phyloP scores from a whole-genome alignment of 2,329 filamentous ascomycete species.

The Scedosporium aurantiacum region DNA sequence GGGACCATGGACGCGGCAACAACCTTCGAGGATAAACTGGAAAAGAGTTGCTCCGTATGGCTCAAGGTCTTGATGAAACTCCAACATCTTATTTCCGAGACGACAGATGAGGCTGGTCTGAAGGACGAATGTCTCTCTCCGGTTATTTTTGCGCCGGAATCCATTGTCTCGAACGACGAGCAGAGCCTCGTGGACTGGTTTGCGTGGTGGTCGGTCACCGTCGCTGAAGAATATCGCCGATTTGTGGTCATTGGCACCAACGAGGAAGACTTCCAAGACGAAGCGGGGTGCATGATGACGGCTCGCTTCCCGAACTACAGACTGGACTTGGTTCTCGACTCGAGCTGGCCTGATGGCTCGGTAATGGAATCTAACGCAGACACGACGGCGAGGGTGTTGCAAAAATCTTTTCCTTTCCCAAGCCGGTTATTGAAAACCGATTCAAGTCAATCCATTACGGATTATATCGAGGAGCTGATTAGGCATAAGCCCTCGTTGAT shows the following conservation, averaged over 20 bases:
- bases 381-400: neutral
- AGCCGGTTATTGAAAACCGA: neutral
- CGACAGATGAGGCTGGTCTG: neutral
- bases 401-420: neutral
- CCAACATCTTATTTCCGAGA: neutral
- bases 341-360: conserved; percentile 9
- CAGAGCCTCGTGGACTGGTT: conserved; percentile 54
- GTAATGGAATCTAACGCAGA: neutral
- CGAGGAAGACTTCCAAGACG: conserved; percentile 10
- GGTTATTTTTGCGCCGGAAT: conserved; percentile 33
- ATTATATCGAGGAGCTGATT: too few relatives aligned
- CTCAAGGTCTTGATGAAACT: neutral
- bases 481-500: neutral
- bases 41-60: conserved; percentile 8
- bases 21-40: too few relatives aligned
- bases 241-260: conserved; percentile 45
- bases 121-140: conserved; percentile 23
- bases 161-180: conserved; percentile 47
- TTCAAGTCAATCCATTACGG: neutral
- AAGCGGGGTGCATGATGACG: neutral
- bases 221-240: conserved; percentile 38
- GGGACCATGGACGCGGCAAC: neutral
- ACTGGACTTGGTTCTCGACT: conserved; percentile 22
- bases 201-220: conserved; percentile 42
- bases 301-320: conserved; percentile 20